Base-by-base conservation (phyloP, 2,329 filamentous ascomycete species). In the Fusarium algeriense region DNA sequence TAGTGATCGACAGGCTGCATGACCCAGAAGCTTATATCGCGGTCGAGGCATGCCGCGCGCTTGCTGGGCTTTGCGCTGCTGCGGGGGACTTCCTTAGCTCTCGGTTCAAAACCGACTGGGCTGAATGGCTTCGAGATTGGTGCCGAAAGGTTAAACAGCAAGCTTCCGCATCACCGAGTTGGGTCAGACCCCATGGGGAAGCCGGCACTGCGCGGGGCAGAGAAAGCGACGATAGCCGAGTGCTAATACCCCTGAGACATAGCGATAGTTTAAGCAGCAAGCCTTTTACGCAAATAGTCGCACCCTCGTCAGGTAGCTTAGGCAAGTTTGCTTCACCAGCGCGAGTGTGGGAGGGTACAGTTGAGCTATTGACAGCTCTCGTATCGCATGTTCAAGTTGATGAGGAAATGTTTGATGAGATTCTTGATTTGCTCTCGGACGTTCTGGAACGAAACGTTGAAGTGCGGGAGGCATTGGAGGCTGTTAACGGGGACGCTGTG, bases 21-120 rank as follows among this genome's bases (percentile, higher is more conserved):
- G 92, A 94, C 70, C 71, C 82, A 7, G 91, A 94, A 78, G 83
- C 88, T 0, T 92, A 90, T 76, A 88, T 98, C 13, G 87, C 88
- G 5, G 87, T 92, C 12, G 89, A 91, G 19, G 91, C 94, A 9
- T 90, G 93, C 64, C 85, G 90, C 17, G 88, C 93, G 1, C 84
- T 98, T 6, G 84, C 84, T 4, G 83, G 87, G 14, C 86, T 98
- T 61, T 97, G 93, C 77, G 83, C 84, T 60, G 84, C 88, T 49
- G 93, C 93, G 1, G 93, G 94, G 0, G 90, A 94, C 67, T 99
- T 99, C 77, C 89, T 98, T 81, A 85, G 87, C 37, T 90, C 89
- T 1, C 86, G 96, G 10, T 88, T 98, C 67, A 89, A 92, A 78
- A 89, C 88, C 7, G 90, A 94, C 63, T 98, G 92, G 91, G 82